These are phyloP conservation scores for Hemileccinum impolitum DNA, from an alignment of 768 basidiomycete species.

Conservation along the genomic window DNA sequence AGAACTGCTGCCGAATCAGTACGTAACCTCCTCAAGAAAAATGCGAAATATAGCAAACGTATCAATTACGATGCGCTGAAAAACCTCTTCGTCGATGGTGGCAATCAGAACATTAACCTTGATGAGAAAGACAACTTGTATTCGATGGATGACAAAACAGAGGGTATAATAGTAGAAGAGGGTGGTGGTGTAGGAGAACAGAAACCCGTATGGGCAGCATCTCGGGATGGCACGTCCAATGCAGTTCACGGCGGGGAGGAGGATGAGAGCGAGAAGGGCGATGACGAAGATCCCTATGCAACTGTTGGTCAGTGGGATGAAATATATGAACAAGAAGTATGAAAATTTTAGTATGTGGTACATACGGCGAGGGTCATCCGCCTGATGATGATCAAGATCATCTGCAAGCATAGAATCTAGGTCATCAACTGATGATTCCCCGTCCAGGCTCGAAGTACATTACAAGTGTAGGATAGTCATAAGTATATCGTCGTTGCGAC, in stretches of 20 bases:
- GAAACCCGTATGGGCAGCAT: slow-evolving; percentile 33
- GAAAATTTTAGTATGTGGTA: background rate
- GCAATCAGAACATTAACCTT: slow-evolving; percentile 14
- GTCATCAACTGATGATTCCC: background rate
- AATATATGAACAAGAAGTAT: slow-evolving; percentile 71
- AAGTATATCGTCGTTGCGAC: slow-evolving; percentile 23
- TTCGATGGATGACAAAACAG: slow-evolving; percentile 48
- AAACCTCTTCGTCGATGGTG: slow-evolving; percentile 60
- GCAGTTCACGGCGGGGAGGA: slow-evolving; percentile 19
- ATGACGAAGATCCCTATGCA: slow-evolving; percentile 26
- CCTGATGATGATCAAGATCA: too few species aligned
- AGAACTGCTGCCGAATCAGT: slow-evolving; percentile 34
- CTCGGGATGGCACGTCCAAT: slow-evolving; percentile 4
- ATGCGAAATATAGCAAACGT: slow-evolving; percentile 82
- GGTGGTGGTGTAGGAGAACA: slow-evolving; percentile 33
- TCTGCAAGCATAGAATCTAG: too few species aligned
- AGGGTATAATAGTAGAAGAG: slow-evolving; percentile 40
- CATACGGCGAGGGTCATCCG: too few species aligned
- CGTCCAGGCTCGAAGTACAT: slow-evolving; percentile 15
- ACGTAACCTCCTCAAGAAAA: slow-evolving; percentile 69
- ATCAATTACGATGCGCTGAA: slow-evolving; percentile 93
- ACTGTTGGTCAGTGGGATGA: slow-evolving; percentile 39
- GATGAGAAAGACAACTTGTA: slow-evolving; percentile 52
- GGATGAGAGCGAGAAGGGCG: slow-evolving; percentile 40
- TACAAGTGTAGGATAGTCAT: slow-evolving; percentile 28